Base-by-base conservation (phyloP, 345 rosid genomes). In the Combretum micranthum region DNA sequence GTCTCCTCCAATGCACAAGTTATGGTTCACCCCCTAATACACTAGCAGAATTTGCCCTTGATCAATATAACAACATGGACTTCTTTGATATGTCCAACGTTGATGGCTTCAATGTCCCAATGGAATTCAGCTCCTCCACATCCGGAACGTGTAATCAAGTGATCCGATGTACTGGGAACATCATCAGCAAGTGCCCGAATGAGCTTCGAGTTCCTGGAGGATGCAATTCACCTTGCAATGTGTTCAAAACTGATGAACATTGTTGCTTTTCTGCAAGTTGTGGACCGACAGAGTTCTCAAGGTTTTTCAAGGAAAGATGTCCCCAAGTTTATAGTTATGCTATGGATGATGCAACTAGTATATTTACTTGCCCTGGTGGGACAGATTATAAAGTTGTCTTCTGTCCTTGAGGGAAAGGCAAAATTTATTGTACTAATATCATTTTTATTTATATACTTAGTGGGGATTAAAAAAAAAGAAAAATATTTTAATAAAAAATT, bases 111-210 rank as follows among this genome's bases (percentile, higher is more conserved):
- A 74, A 74, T 39, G 65, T 74, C 18, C 69, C 79, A 0, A 66
- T 74, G 75, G 64, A 54, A 13, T 66, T 74, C 44, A 65, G 61
- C n/a, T 69, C 79, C n/a, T 69, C 79, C 19, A 64, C 75, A 8
- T 53, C 68, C 1, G 52, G 53, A 4, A 52, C 65, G 44, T 62
- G 68, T 51, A 57, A 42, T 44, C 59, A 53, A 0, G 71, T 56
- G 13, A 59, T 74, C 2, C 44, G 42, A 9, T 74, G 78, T 54
- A 49, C 51, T 0, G 69, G 61, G 2, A 54, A 58, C 55, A 59
- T 66, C 46, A 19, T 55, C 7, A 57, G 63, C 12, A 53, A 74
- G 63, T 66, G 72, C 32, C 75, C 75, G 0, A 4, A 5, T 6
- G 47, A 15, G 26, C 55, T 74, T 25, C 55, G 49, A 55, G 67